Base-by-base conservation (phyloP, 192 early-diverging fungal species). In the Linnemannia exigua region DNA sequence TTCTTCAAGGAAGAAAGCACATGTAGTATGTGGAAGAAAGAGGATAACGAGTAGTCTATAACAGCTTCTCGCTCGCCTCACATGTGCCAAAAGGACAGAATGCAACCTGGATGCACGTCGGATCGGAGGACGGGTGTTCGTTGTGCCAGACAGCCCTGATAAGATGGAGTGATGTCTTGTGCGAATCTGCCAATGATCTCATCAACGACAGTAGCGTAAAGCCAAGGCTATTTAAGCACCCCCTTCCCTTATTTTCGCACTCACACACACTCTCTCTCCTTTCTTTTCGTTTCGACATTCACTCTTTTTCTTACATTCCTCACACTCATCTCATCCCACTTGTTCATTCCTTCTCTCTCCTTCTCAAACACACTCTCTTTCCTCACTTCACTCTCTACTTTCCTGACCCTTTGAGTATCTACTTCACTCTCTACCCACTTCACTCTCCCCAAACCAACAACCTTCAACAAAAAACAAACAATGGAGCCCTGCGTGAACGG, bases 401-500 rank as follows among this genome's bases (percentile, higher is more conserved):
- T 51, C 67, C 1, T 19, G 38, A 1, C 46, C 58, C 25, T 19
- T 14, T 19, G n/a, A n/a, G n/a, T n/a, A n/a, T 15, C 37, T 25
- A 4, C 48, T 51, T 17, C 25, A n/a, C 61, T 47, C n/a, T 48
- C 47, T 35, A 1, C 54, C 20, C 22, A 16, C 2, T 66, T n/a
- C 17, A 36, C n/a, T 28, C 25, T n/a, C n/a, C n/a, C n/a, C n/a
- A n/a, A n/a, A n/a, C n/a, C 12, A 41, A 41, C 58, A 17, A n/a
- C n/a, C 74, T 75, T 37, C 28, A 2, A 48, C 38, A 19, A 48
- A 35, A 72, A 41, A 46, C 35, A 66, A 36, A 63, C 72, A 70
- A 72, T 79, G 54, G 48, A 76, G 17, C 37, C 48, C n/a, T 1
- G 25, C 15, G 72, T 77, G 25, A 36, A 76, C 16, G 77, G 77